Evolutionary conservation across 2,329 filamentous ascomycete species (phyloP).

Genomic region (Dactylonectria macrodidyma): DNA sequence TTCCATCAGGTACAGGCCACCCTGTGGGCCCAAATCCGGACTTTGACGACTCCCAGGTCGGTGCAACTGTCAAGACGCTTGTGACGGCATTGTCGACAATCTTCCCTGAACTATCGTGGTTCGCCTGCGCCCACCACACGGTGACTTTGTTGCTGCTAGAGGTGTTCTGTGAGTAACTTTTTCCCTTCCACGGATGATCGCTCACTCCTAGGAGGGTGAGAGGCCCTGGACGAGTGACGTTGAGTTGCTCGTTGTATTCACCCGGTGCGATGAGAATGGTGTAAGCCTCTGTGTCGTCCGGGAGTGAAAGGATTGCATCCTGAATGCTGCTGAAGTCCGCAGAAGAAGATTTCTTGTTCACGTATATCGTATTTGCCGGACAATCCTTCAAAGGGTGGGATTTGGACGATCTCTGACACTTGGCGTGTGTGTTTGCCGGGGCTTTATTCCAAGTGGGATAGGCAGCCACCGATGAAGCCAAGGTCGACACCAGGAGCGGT

Average conservation of each 20-base stretch:
- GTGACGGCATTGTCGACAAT: constrained; percentile 74
- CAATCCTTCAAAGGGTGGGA: constrained; percentile 51
- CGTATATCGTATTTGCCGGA: constrained; percentile 58
- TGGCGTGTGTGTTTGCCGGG: constrained; percentile 39
- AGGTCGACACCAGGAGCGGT: constrained; percentile 3
- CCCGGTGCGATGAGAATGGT: constrained; percentile 72
- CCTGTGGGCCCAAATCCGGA: constrained; percentile 75
- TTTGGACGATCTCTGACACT: constrained; percentile 36
- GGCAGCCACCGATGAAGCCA: constrained; percentile 8
- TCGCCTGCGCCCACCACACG: constrained; percentile 71
- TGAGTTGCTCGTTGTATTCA: constrained; percentile 75
- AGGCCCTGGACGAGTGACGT: constrained; percentile 73
- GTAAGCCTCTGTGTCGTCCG: constrained; percentile 45
- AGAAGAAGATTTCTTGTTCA: constrained; percentile 52
- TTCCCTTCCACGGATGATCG: constrained; percentile 51
- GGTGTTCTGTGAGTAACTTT: constrained; percentile 60
- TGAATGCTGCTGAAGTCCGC: constrained; percentile 58
- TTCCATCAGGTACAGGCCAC: constrained; percentile 70
- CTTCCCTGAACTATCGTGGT: constrained; percentile 51
- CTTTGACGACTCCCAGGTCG: constrained; percentile 73
- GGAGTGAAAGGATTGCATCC: constrained; percentile 57
- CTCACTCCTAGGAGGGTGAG: constrained; percentile 75
- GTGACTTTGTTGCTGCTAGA: constrained; percentile 63
- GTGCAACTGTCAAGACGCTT: constrained; percentile 73
- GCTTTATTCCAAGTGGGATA: constrained; percentile 17